Conservation (phyloP, 768 basidiomycete genomes). For the Tremella yokohamensis region DNA sequence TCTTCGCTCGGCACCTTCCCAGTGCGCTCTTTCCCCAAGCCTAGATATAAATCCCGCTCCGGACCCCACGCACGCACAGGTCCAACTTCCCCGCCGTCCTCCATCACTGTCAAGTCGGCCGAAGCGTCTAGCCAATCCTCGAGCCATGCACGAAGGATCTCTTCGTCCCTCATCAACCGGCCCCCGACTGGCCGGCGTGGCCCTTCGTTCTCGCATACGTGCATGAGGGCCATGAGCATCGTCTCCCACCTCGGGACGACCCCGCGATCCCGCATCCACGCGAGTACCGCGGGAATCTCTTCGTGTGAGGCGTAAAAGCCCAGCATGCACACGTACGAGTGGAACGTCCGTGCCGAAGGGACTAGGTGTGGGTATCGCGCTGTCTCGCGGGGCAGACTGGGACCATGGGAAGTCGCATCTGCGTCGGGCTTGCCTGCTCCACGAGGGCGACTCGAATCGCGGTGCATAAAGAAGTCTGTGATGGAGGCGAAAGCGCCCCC, state of each 20-base stretch:
- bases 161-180: conserved; percentile 34
- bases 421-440: neutral
- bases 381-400: conserved; percentile 10
- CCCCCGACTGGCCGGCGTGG: conserved; percentile 44
- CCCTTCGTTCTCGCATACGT: conserved; percentile 69
- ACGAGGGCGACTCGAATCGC: neutral
- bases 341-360: conserved; percentile 59
- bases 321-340: conserved; percentile 62
- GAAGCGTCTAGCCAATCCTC: conserved; percentile 27
- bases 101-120: neutral
- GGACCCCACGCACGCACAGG: no score
- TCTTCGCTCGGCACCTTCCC: conserved; percentile 28
- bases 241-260: conserved; percentile 60
- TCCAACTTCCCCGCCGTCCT: no score
- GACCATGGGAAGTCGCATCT: neutral
- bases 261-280: conserved; percentile 67
- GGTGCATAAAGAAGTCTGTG: neutral
- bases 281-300: conserved; percentile 66
- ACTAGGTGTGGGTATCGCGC: conserved; percentile 53
- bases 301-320: conserved; percentile 56
- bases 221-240: conserved; percentile 62
- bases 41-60: no score
- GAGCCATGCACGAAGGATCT: conserved; percentile 37
- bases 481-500: conserved; percentile 4
- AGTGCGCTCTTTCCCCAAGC: neutral